These are phyloP conservation scores for Phoenix dactylifera DNA, from an alignment of 176 grass and related monocot genomes.

Conservation along the genomic window DNA sequence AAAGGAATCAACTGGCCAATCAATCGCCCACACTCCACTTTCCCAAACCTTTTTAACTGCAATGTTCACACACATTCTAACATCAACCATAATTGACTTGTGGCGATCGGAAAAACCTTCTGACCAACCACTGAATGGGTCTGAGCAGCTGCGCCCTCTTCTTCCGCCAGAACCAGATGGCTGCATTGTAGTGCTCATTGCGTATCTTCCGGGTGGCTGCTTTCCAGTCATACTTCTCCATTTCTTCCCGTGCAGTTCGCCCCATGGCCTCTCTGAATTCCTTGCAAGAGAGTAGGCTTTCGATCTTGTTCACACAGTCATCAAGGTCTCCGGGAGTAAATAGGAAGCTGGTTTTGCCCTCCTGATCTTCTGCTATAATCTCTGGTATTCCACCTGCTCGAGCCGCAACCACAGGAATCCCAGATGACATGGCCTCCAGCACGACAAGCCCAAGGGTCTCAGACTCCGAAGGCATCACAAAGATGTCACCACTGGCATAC, in stretches of 20 bases:
- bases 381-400: slow-evolving; percentile 91
- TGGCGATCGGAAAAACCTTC: slow-evolving; percentile 14
- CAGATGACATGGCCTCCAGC: slow-evolving; percentile 92
- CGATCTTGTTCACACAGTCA: slow-evolving; percentile 72
- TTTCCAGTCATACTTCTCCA: slow-evolving; percentile 80
- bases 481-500: slow-evolving; percentile 82
- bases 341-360: slow-evolving; percentile 75
- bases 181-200: slow-evolving; percentile 78
- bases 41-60: too few species aligned
- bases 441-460: slow-evolving; percentile 98
- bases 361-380: slow-evolving; percentile 75
- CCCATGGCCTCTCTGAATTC: slow-evolving; percentile 59
- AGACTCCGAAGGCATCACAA: slow-evolving; percentile 95
- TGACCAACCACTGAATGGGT: slow-evolving; percentile 49
- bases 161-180: slow-evolving; percentile 85
- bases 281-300: slow-evolving; percentile 38
- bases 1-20: too few species aligned
- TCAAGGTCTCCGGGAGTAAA: slow-evolving; percentile 74
- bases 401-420: slow-evolving; percentile 74
- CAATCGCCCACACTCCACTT: too few species aligned
- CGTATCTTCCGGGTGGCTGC: slow-evolving; percentile 63
- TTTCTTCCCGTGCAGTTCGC: slow-evolving; percentile 56
- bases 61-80: too few species aligned
- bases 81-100: slow-evolving; percentile 18
- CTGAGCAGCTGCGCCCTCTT: slow-evolving; percentile 47